Base-by-base conservation (phyloP, 1,139 yeast species). In the Pichia sp. region DNA sequence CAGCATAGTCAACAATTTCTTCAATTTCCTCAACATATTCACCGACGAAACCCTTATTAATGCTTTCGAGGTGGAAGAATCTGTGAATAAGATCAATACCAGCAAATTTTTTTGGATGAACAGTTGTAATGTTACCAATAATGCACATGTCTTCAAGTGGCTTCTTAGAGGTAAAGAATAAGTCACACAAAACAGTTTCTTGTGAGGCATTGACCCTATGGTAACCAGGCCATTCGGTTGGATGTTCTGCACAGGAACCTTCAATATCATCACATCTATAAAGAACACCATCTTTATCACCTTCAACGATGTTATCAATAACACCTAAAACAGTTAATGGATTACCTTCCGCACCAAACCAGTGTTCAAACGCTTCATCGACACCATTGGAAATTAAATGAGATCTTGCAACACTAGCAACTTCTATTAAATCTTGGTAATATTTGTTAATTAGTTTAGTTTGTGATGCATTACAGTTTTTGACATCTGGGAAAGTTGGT, bases 181-280 rank as follows among this genome's bases (percentile, higher is more conserved):
- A 42, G 36, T 60, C 63, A 49, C 64, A 62, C 38, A 62, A 53
- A 24, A 61, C 64, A 11, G 63, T 37, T 43, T 53, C 41, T 47
- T 46, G 40, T 8, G 42, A 27, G n/a, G 35, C 40, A 25, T 39
- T 43, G 6, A 11, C 38, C 25, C 52, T 41, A 24, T 42, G 50
- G 31, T 49, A 42, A 21, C 52, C 52, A 13, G 50, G 43, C 16
- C 38, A 49, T 11, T 15, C 20, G 13, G 40, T 35, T 27, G 40
- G 40, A 22, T 48, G 35, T n/a, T 22, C 37, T 8, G 51, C 51
- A 41, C 51, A 49, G 11, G 16, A n/a, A 21, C 49, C 49, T 18
- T 49, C 51, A 21, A 48, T 33, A 36, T 49, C 52, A 41, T 49
- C 52, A 41, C 51, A 49, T 41, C 52, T 42, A 35, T 42, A 46